phyloP scores from a whole-genome alignment of 768 basidiomycete species.

The Coprinellus micaceus region DNA sequence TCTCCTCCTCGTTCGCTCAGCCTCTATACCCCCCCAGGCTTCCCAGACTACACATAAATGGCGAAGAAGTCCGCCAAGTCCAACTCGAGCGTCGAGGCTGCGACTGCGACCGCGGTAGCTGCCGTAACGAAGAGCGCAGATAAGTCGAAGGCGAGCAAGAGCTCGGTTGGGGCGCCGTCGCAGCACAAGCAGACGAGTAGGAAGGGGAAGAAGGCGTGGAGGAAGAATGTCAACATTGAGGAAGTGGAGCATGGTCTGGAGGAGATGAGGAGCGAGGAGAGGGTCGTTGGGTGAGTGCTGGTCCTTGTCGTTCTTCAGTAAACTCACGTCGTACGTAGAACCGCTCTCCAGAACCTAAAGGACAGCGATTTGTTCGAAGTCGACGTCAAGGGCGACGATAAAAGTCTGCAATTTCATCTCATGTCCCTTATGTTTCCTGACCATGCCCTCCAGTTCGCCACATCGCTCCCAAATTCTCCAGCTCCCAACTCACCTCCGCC shows the following conservation, averaged over 20 bases:
- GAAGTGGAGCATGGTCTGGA: conserved; percentile 77
- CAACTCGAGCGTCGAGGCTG: conserved; percentile 4
- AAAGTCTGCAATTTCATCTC: conserved; percentile 41
- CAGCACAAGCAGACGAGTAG: conserved; percentile 69
- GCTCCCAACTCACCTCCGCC: conserved; percentile 55
- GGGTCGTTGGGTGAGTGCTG: conserved; percentile 64
- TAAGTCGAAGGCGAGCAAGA: conserved; percentile 18
- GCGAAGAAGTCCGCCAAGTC: neutral
- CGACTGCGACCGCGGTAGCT: neutral
- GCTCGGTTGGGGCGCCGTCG: conserved; percentile 50
- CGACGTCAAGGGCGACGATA: conserved; percentile 76
- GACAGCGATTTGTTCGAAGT: conserved; percentile 77
- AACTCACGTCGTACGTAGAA: conserved; percentile 37
- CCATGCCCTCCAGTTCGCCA: conserved; percentile 48
- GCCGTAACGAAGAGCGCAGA: neutral
- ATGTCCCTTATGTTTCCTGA: neutral
- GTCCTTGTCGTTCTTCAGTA: neutral
- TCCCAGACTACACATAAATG: no score
- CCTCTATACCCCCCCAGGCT: no score
- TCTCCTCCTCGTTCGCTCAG: neutral
- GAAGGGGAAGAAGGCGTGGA: conserved; percentile 91
- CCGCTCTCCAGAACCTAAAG: conserved; percentile 58
- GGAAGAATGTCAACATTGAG: conserved; percentile 87
- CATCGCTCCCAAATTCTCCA: conserved; percentile 51
- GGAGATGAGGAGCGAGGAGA: conserved; percentile 73